Percentiles rank a stretch among this genome's conserved stretches.
Conservation (phyloP, 306 rosid species). For the Vigna reflexopilosa region DNA sequence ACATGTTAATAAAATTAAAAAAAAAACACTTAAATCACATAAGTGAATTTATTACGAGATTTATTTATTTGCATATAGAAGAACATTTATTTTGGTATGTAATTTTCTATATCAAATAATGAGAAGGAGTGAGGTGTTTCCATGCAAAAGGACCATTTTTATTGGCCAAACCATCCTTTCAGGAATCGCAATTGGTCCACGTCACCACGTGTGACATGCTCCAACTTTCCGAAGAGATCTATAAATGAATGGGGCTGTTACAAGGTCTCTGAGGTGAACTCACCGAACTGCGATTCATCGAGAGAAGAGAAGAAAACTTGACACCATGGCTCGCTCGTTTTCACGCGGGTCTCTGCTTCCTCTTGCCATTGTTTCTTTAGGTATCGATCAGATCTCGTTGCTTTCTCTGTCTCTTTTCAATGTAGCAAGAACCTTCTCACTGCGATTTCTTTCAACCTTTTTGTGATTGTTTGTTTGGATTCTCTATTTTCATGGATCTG, state of each 20-base stretch:
- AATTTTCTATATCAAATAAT: too few relatives aligned
- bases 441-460: neutral
- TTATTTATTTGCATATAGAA: too few relatives aligned
- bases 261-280: neutral
- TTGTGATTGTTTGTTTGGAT: neutral
- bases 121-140: conserved; percentile 43
- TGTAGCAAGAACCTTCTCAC: conserved; percentile 48
- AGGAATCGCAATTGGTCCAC: conserved; percentile 71
- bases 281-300: neutral
- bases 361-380: conserved; percentile 65
- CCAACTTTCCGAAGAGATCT: conserved; percentile 32
- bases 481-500: conserved; percentile 17
- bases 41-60: too few relatives aligned
- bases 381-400: conserved; percentile 57
- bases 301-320: neutral
- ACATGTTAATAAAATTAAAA: too few relatives aligned
- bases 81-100: too few relatives aligned
- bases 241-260: conserved; percentile 51
- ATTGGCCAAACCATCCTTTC: conserved; percentile 56
- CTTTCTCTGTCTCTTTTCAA: neutral
- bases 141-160: conserved; percentile 47
- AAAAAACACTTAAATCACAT: too few relatives aligned
- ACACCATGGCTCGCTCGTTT: conserved; percentile 78
- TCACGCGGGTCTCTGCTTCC: conserved; percentile 67
- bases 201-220: conserved; percentile 70